Base-by-base conservation (phyloP, 768 basidiomycete genomes). In the Lactarius trivialis region DNA sequence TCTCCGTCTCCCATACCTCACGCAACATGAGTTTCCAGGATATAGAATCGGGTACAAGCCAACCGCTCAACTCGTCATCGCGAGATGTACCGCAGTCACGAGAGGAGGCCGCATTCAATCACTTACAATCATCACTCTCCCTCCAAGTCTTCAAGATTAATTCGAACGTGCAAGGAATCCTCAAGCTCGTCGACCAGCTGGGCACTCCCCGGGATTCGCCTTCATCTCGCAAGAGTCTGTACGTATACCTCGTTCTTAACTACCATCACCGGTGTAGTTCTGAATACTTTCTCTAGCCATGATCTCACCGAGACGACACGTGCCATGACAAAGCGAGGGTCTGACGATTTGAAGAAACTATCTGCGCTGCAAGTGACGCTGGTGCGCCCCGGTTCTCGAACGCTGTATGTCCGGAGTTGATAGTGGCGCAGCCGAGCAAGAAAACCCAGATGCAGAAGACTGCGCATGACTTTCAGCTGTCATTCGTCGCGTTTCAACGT, bases 61-160 rank as follows among this genome's bases (percentile, higher is more conserved):
- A 74, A 33, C 65, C 71, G 17, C 72, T 70, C 17, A 66, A 68
- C 17, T 68, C 73, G 3, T 73, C 69, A 17, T 59, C 61, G 14
- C 63, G 60, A 11, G 61, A 65, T 28, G 56, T 66, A 1, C 73
- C 79, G 62, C 78, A 76, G 64, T 74, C 76, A 21, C 75, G 69
- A 45, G 85, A 90, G 71, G 92, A 94, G 74, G 80, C 83, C 7
- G 80, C 86, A 4, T 98, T 96, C 73, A 76, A 81, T 11, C 79
- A 78, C 34, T 76, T 95, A 17, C 93, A 93, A 71, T 85, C 83
- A 3, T 91, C 91, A 15, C 74, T 93, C 63, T 89, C 89, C 1
- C 80, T 98, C 7, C 95, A 98, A 73, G 92, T 96, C 61, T 98
- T 98, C 87, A 98, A 98, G 83, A 93, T 98, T 78, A 95, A 96